Percentiles rank a stretch among this genome's conserved stretches.
Conservation (phyloP, 306 rosid genomes). For the Ochetophila trinervis region DNA sequence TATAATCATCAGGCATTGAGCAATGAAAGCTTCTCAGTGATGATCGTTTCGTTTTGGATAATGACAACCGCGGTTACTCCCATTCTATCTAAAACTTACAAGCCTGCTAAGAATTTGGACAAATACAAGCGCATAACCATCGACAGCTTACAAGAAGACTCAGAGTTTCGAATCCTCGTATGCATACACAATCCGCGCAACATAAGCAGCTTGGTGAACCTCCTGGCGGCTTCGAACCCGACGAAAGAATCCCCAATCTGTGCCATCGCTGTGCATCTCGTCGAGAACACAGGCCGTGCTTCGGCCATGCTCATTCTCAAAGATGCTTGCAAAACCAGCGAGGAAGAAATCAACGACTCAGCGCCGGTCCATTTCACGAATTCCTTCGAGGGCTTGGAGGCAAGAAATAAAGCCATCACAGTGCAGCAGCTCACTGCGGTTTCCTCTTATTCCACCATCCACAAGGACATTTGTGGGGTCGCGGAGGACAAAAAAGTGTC, state of each 20-base stretch:
- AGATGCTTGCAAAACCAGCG: conserved; percentile 24
- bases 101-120: neutral
- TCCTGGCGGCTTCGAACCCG: conserved; percentile 39
- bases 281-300: conserved; percentile 31
- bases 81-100: conserved; percentile 11
- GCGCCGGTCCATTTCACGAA: neutral
- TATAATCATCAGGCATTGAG: conserved; percentile 12
- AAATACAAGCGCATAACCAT: conserved; percentile 1
- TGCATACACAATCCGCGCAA: conserved; percentile 27
- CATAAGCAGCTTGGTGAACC: conserved; percentile 32
- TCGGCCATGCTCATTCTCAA: conserved; percentile 46
- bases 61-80: conserved; percentile 26
- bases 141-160: conserved; percentile 4
- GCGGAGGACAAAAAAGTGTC: conserved; percentile 17
- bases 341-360: neutral
- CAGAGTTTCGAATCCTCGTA: conserved; percentile 24
- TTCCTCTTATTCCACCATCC: conserved; percentile 23
- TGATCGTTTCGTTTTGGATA: conserved; percentile 6
- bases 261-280: conserved; percentile 32
- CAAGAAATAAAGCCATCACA: neutral
- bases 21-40: conserved; percentile 8
- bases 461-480: conserved; percentile 22
- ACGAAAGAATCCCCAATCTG: conserved; percentile 25
- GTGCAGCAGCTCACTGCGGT: conserved; percentile 17
- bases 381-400: neutral